Base-by-base conservation (phyloP, 1,284 basidiomycete species). In the Exobasidium cylindrosporum region DNA sequence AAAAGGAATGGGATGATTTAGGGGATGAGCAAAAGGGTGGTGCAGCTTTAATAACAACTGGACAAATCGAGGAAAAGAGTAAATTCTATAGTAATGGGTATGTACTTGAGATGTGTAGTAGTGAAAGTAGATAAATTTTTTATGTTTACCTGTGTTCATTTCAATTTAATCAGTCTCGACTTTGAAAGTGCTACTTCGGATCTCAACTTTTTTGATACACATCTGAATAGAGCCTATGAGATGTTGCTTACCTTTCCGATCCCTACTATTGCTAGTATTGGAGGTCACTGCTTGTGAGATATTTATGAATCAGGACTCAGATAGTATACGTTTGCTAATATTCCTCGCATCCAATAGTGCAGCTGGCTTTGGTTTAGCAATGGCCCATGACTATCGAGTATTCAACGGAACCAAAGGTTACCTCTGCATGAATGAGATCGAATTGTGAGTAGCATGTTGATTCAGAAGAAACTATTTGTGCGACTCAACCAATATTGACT, bases 371-470 rank as follows among this genome's bases (percentile, higher is more conserved):
- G 87, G 91, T 72, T 82, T 95, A 24, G 85, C 89, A 0, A 82
- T 94, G 56, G 85, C 85, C 3, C 95, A 92, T 79, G 93, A 97
- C 80, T 95, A 91, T 81, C 86, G 93, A 32, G 84, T 96, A 61
- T 93, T 95, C 88, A 89, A 86, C 24, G 88, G 90, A 67, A 88
- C 87, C 53, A 86, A 87, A 66, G 89, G 89, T 10, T 93, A 90
- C 87, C 82, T 92, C 62, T 91, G 87, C 79, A 95, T 96, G 92
- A 96, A 96, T 78, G 93, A 97, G 52, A 77, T 77, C 64, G 68
- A 72, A 46, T 77, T 79, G 35, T 40, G 35, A 40, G 35, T 17
- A 29, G 3, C 21, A 30, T 1, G 30, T 11, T 1, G 49, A 11
- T 52, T 1, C 31, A 11, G 21, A 26, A 29, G 54, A 46, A 26